Evolutionary conservation across 768 basidiomycete genomes (phyloP).

Genomic region (Lentinus brumalis): DNA sequence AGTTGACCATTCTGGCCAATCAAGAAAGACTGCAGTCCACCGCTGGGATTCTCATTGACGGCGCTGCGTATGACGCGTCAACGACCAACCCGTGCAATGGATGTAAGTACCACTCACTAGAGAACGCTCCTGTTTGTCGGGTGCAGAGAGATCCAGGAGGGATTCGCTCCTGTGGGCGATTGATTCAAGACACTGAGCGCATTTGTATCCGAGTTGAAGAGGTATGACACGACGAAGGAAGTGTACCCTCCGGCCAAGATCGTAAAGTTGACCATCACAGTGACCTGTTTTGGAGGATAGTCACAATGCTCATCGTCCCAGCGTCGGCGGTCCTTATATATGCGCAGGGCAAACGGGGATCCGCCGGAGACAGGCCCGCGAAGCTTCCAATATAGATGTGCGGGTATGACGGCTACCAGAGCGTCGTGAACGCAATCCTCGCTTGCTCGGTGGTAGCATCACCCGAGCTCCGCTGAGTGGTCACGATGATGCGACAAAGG

Average conservation of each 20-base stretch:
- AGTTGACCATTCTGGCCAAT: conserved; percentile 48
- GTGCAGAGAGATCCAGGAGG: conserved; percentile 63
- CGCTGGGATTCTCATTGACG: conserved; percentile 51
- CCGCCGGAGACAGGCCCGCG: too few relatives aligned
- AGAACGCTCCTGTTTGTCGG: conserved; percentile 59
- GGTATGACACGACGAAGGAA: conserved; percentile 61
- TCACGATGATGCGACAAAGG: conserved; percentile 13
- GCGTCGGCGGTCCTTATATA: too few relatives aligned
- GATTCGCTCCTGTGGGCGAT: conserved; percentile 50
- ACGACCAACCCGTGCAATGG: too few relatives aligned
- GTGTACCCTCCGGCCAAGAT: conserved; percentile 70
- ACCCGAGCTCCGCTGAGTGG: background rate
- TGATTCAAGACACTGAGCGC: conserved; percentile 50
- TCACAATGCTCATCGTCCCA: too few relatives aligned
- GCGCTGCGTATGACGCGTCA: conserved; percentile 41
- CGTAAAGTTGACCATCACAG: conserved; percentile 62
- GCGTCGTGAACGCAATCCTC: background rate
- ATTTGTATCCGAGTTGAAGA: conserved; percentile 55
- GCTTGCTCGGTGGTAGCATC: background rate
- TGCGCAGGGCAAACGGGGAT: too few relatives aligned
- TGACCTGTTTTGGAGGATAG: background rate
- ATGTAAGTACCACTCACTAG: too few relatives aligned
- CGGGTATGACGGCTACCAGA: background rate
- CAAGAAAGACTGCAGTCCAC: conserved; percentile 58
- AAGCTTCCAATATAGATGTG: too few relatives aligned